These are phyloP conservation scores for Hypoxylon sp. DNA, from an alignment of 2,329 filamentous ascomycete species.

Conservation along the genomic window DNA sequence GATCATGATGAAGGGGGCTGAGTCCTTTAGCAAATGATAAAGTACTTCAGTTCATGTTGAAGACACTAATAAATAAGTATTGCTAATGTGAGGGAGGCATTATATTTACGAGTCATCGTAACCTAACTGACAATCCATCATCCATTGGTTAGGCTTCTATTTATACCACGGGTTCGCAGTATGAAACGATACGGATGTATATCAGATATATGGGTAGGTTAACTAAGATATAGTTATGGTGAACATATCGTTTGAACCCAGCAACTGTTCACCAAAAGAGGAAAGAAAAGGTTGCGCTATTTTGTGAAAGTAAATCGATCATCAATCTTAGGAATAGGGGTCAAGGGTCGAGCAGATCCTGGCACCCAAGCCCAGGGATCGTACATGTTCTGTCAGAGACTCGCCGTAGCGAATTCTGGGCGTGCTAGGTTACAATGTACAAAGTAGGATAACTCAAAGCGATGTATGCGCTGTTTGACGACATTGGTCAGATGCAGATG, in stretches of 20 bases:
- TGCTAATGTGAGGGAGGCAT: neutral
- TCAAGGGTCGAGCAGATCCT: neutral
- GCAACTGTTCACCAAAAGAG: neutral
- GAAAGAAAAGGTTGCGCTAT: neutral
- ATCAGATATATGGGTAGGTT: neutral
- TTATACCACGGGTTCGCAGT: neutral
- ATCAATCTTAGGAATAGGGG: neutral
- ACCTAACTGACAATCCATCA: neutral
- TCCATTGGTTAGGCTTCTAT: neutral
- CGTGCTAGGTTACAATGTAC: constrained; percentile 11
- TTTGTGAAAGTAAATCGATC: neutral
- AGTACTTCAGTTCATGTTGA: neutral
- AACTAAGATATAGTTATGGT: neutral
- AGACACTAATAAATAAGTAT: neutral
- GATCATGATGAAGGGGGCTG: too few relatives aligned
- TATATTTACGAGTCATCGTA: neutral
- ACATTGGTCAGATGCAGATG: constrained; percentile 19
- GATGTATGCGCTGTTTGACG: constrained; percentile 36
- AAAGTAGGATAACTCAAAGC: neutral
- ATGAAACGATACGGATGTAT: neutral
- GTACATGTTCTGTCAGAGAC: neutral
- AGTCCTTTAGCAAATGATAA: too few relatives aligned
- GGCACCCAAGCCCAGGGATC: neutral
- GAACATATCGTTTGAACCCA: neutral
- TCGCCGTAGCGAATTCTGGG: constrained; percentile 5